Conservation (phyloP, 2,329 filamentous ascomycete species). For the Thielaviopsis euricoi region DNA sequence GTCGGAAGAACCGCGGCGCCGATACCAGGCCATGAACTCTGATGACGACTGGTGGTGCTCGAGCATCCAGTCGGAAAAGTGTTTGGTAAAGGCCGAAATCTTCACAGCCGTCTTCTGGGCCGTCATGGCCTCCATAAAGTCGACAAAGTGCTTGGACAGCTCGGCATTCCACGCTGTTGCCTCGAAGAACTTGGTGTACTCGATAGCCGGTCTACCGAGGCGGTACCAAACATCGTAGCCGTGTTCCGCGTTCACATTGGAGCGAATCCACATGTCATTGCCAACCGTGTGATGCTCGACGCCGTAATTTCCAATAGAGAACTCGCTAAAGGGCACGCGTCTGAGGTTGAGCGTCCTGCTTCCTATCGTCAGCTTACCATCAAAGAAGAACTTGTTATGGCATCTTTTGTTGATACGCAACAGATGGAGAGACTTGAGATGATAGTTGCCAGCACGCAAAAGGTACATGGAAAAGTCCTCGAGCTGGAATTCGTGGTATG, state of each 20-base stretch:
- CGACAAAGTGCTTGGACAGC: slow-evolving; percentile 54
- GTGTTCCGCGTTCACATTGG: slow-evolving; percentile 23
- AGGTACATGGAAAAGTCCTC: slow-evolving; percentile 43
- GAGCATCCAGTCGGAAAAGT: slow-evolving; percentile 42
- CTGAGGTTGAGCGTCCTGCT: slow-evolving; percentile 32
- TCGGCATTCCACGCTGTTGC: slow-evolving; percentile 57
- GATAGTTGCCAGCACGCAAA: slow-evolving; percentile 21
- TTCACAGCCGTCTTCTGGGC: slow-evolving; percentile 22
- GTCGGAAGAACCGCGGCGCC: slow-evolving; percentile 32
- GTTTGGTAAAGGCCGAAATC: slow-evolving; percentile 37
- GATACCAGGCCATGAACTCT: slow-evolving; percentile 38
- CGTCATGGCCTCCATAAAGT: slow-evolving; percentile 35
- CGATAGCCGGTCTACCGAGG: slow-evolving; percentile 35
- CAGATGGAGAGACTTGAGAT: slow-evolving; percentile 39
- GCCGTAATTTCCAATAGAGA: slow-evolving; percentile 54
- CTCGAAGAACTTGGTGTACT: slow-evolving; percentile 45
- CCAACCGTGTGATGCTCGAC: slow-evolving; percentile 27
- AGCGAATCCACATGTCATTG: slow-evolving; percentile 48
- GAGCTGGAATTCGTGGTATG: slow-evolving; percentile 29
- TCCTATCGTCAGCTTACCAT: slow-evolving; percentile 39
- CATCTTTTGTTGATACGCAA: slow-evolving; percentile 24
- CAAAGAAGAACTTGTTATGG: slow-evolving; percentile 32
- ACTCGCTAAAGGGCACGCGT: slow-evolving; percentile 34
- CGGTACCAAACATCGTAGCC: slow-evolving; percentile 44
- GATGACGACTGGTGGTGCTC: slow-evolving; percentile 25